These are phyloP conservation scores for Trichoderma sp. DNA, from an alignment of 2,329 filamentous ascomycete species.

Conservation along the genomic window DNA sequence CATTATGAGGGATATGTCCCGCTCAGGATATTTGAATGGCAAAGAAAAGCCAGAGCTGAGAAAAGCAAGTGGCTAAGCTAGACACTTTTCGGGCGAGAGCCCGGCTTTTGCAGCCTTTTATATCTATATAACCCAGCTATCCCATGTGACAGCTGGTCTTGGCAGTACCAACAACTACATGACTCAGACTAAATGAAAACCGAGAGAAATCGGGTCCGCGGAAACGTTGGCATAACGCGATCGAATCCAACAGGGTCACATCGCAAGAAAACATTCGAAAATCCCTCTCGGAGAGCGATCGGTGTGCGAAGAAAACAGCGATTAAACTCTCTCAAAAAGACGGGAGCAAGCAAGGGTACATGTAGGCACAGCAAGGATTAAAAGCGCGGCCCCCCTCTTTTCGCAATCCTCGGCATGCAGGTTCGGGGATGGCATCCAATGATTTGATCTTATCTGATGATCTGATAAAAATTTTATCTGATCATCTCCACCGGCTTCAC, in stretches of 20 bases:
- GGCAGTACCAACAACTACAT: not conserved
- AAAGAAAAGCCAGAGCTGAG: not conserved
- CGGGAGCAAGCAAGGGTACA: not conserved
- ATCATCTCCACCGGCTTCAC: slow-evolving; percentile 18
- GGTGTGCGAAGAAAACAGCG: not conserved
- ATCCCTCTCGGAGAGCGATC: not conserved
- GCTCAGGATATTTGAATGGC: not conserved
- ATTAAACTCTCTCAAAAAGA: not conserved
- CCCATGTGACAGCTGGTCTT: not conserved
- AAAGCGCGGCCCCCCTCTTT: not conserved
- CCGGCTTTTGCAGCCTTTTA: not conserved
- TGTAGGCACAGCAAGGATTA: not conserved
- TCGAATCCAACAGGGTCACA: not conserved
- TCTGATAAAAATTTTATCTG: slow-evolving; percentile 28
- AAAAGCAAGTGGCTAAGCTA: not conserved
- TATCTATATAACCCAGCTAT: not conserved
- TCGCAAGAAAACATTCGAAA: not conserved
- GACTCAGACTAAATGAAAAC: not conserved
- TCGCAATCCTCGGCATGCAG: not conserved
- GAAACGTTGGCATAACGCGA: not conserved
- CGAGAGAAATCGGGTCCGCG: not conserved
- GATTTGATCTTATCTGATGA: slow-evolving; percentile 28
- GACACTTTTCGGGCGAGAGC: slow-evolving; percentile 3
- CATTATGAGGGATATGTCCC: slow-evolving; percentile 5
- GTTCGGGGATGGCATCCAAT: slow-evolving; percentile 9